phyloP scores from a whole-genome alignment of 2,329 filamentous ascomycete genomes.

The Venturia oleaginea region DNA sequence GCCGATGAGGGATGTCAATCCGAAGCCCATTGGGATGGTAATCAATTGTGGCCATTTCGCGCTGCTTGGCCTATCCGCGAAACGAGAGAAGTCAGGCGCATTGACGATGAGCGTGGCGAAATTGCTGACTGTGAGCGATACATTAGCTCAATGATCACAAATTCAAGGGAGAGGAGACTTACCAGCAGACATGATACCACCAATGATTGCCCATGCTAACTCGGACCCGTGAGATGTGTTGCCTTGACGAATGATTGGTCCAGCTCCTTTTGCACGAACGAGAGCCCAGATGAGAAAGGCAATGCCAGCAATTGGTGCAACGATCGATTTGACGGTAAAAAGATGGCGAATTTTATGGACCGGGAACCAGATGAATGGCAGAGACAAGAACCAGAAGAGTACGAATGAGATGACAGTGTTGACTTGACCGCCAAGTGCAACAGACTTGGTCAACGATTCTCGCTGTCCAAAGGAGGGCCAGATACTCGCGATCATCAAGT shows the following conservation, averaged over 20 bases:
- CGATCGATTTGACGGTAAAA: constrained; percentile 19
- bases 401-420: constrained; percentile 35
- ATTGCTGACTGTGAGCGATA: not conserved
- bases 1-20: constrained; percentile 18
- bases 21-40: constrained; percentile 23
- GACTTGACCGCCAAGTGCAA: constrained; percentile 23
- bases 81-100: constrained; percentile 16
- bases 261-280: constrained; percentile 17
- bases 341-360: constrained; percentile 9
- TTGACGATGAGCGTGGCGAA: constrained; percentile 16
- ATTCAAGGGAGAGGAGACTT: not conserved
- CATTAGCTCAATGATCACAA: not conserved
- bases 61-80: constrained; percentile 16
- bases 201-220: constrained; percentile 21
- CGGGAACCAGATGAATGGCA: constrained; percentile 19
- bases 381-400: constrained; percentile 8
- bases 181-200: constrained; percentile 15
- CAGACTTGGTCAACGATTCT: not conserved
- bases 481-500: not conserved
- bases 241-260: constrained; percentile 19
- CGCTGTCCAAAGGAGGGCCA: not conserved
- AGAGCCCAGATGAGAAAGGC: constrained; percentile 19
- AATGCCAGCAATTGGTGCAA: constrained; percentile 21
- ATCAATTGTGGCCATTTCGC: constrained; percentile 27
- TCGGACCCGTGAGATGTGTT: constrained; percentile 20